Conservation (phyloP, 768 basidiomycete genomes). For the Dacryopinax spathularia region DNA sequence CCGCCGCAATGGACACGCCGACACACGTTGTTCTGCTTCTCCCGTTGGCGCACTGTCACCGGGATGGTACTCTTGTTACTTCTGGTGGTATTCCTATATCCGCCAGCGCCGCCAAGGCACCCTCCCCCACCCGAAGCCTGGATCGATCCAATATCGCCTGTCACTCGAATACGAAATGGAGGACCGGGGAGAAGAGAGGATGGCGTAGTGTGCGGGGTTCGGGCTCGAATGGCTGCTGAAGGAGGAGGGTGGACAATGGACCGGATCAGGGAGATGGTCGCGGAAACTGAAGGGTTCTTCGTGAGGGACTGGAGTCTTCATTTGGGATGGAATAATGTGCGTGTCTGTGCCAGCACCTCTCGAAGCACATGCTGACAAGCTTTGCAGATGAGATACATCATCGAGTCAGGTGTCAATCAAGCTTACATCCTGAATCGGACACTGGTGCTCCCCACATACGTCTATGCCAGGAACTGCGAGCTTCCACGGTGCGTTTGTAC, state of each 20-base stretch:
- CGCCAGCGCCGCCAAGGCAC: neutral
- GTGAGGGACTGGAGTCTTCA: neutral
- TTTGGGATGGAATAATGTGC: slow-evolving; percentile 9
- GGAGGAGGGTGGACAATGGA: neutral
- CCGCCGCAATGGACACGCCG: neutral
- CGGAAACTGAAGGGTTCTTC: slow-evolving; percentile 1
- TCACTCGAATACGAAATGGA: neutral
- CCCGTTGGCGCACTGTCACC: neutral
- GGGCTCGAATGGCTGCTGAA: neutral
- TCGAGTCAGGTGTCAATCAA: slow-evolving; percentile 7
- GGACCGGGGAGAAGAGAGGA: neutral
- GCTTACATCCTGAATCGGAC: slow-evolving; percentile 7
- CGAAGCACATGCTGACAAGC: neutral
- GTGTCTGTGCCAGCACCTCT: neutral
- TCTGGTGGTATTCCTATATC: neutral
- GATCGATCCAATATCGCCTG: neutral
- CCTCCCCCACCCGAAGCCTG: neutral
- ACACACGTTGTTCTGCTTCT: neutral
- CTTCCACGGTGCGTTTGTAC: neutral
- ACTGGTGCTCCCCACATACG: slow-evolving; percentile 4
- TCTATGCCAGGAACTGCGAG: slow-evolving; percentile 9
- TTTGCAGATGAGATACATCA: slow-evolving; percentile 7
- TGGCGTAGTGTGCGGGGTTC: neutral
- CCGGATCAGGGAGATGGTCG: neutral
- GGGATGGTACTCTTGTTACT: neutral